Base-by-base conservation (phyloP, 306 rosid genomes). In the Trichosanthes cucumerina region DNA sequence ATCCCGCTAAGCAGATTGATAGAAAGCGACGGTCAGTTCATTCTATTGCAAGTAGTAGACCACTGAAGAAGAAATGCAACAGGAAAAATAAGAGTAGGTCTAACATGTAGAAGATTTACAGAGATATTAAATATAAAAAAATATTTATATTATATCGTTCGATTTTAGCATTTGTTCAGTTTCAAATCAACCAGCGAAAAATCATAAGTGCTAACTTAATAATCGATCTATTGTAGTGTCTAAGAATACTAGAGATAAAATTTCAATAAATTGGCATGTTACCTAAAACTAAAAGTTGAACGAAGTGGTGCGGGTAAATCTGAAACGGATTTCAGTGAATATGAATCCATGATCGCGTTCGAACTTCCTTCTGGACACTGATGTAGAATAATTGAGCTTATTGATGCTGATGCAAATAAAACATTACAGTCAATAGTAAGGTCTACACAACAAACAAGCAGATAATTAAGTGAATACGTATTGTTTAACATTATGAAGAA, bases 221-320 rank as follows among this genome's bases (percentile, higher is more conserved):
- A 24, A 26, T 28, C 12, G 59, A 47, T 7, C 60, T 73, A 19
- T 4, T 18, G 46, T 36, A 15, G n/a, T 28, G n/a, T 47, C 43
- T 47, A 14, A 72, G 38, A 44, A 72, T 8, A 50, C 5, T 9
- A 23, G 76, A 46, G 38, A 38, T 44, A 8, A 54, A 36, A 36
- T 10, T 54, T 76, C 66, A 47, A 28, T 5, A 47, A 73, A 6
- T 8, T 49, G 43, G 15, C 79, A 72, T 23, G 4, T 31, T 88
- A 95, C 98, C 98, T 95, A 93, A 90, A 95, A 78, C 83, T 89
- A 84, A 95, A 95, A 81, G 85, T 81, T 11, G 97, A 85, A 14
- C 86, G 96, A 82, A 95, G 88, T 31, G 83, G 88, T 9, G 79
- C 86, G 7, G 98, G 97, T 88, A 95, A 87, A 86, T 95, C 97